Conservation (phyloP, 148 eudicot genomes). For the Rhododendron vialii region DNA sequence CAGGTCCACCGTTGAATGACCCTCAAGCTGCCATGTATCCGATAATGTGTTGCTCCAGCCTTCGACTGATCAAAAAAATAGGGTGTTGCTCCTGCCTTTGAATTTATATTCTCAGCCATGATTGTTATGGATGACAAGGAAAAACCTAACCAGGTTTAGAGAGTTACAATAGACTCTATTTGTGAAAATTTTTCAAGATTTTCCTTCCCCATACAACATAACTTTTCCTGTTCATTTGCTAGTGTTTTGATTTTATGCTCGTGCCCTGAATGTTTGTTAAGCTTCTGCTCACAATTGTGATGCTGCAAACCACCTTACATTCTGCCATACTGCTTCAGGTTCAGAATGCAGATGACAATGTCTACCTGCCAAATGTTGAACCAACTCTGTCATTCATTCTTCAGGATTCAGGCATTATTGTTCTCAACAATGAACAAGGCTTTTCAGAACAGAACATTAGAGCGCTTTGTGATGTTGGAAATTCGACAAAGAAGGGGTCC, state of each 20-base stretch:
- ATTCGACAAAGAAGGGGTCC: slow-evolving; percentile 86
- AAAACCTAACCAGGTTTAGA: background rate
- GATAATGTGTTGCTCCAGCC: background rate
- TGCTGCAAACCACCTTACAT: slow-evolving; percentile 1
- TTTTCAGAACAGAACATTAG: slow-evolving; percentile 75
- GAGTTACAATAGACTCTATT: background rate
- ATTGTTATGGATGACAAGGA: background rate
- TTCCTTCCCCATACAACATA: background rate
- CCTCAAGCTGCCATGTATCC: background rate
- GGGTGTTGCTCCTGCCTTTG: background rate
- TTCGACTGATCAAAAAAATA: background rate
- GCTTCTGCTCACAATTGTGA: background rate
- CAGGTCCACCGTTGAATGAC: background rate
- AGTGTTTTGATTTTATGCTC: background rate
- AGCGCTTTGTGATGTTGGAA: slow-evolving; percentile 98
- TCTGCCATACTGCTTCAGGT: slow-evolving; percentile 42
- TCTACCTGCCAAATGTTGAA: slow-evolving; percentile 58
- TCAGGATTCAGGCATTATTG: slow-evolving; percentile 55
- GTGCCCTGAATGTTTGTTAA: background rate
- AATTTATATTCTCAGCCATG: background rate
- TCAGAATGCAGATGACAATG: slow-evolving; percentile 97
- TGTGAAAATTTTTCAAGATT: background rate
- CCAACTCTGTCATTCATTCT: slow-evolving; percentile 85
- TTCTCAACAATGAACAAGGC: slow-evolving; percentile 85
- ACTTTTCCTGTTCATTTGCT: background rate